Base-by-base conservation (phyloP, 257 asterid species). In the Craterostigma plantagineum region DNA sequence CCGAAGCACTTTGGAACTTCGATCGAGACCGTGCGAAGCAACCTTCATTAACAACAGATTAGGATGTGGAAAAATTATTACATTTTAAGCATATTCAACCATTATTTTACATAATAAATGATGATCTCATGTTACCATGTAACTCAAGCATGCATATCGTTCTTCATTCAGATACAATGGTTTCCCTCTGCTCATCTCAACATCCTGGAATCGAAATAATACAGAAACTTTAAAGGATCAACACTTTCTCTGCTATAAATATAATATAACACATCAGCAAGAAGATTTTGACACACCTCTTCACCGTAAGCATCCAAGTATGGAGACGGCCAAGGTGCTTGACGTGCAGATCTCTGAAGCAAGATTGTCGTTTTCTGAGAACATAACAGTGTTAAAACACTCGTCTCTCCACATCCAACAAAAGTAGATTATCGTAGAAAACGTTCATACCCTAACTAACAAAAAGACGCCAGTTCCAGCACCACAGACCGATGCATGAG, bases 261-360 rank as follows among this genome's bases (percentile, higher is more conserved):
- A n/a, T n/a, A n/a, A n/a, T n/a, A n/a, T n/a, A n/a, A n/a, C n/a
- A n/a, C n/a, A n/a, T n/a, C n/a, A n/a, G n/a, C n/a, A n/a, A n/a
- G n/a, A n/a, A n/a, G n/a, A n/a, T n/a, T n/a, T n/a, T n/a, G n/a
- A n/a, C 35, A 58, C 72, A 79, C 99, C 99, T 90, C 99, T 77
- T 90, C 99, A 49, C 99, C 99, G 40, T 69, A 90, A 18, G 74
- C 76, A 71, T 90, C 99, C 72, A 90, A 77, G 61, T 90, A 90
- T 2, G 87, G 99, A 51, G 99, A 90, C 27, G 93, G 93, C 99
- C 99, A 90, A 37, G 79, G 81, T 46, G 99, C 92, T 65, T 79
- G 92, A 50, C 92, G 91, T 55, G 92, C 91, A 51, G 87, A 75
- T 60, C 95, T 71, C 63, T 83, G 99, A 46, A 90, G 94, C 68